phyloP scores from a whole-genome alignment of 2,329 filamentous ascomycete species.

The Claviceps pusilla region DNA sequence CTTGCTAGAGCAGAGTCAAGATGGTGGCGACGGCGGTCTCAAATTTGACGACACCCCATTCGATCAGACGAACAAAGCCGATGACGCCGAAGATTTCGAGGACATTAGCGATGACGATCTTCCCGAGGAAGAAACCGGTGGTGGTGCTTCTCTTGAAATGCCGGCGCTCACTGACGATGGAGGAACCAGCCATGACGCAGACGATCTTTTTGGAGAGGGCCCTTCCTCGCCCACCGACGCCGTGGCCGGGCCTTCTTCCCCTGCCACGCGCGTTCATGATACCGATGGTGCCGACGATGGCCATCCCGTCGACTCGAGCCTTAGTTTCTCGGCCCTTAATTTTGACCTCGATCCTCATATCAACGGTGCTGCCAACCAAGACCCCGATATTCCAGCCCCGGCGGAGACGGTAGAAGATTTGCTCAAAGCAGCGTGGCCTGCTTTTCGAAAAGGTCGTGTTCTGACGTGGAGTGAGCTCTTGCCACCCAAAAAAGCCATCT shows the following conservation, averaged over 20 bases:
- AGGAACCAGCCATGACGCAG: constrained; percentile 43
- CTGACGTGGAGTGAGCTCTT: constrained; percentile 73
- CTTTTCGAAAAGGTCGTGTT: constrained; percentile 59
- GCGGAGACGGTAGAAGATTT: constrained; percentile 61
- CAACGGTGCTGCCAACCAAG: constrained; percentile 36
- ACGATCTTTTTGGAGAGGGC: constrained; percentile 56
- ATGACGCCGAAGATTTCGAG: constrained; percentile 79
- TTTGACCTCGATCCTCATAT: constrained; percentile 31
- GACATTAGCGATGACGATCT: constrained; percentile 88
- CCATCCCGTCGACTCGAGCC: constrained; percentile 16
- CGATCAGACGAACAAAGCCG: constrained; percentile 65
- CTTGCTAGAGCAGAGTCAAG: constrained; percentile 28
- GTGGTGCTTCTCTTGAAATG: constrained; percentile 29
- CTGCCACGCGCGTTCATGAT: constrained; percentile 27
- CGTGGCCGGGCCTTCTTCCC: constrained; percentile 28
- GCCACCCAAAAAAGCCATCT: constrained; percentile 63
- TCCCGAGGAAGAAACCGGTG: constrained; percentile 53
- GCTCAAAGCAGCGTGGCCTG: constrained; percentile 65
- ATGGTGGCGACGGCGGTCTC: constrained; percentile 22
- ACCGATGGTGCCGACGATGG: constrained; percentile 22
- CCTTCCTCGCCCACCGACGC: constrained; percentile 33
- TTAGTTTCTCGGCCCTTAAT: constrained; percentile 29
- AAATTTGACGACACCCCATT: constrained; percentile 33
- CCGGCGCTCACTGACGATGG: constrained; percentile 44
- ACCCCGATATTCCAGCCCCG: constrained; percentile 50